Percentiles rank a stretch among this genome's conserved stretches.
phyloP scores from a whole-genome alignment of 345 rosid species.

The Mallotus nudiflorus region DNA sequence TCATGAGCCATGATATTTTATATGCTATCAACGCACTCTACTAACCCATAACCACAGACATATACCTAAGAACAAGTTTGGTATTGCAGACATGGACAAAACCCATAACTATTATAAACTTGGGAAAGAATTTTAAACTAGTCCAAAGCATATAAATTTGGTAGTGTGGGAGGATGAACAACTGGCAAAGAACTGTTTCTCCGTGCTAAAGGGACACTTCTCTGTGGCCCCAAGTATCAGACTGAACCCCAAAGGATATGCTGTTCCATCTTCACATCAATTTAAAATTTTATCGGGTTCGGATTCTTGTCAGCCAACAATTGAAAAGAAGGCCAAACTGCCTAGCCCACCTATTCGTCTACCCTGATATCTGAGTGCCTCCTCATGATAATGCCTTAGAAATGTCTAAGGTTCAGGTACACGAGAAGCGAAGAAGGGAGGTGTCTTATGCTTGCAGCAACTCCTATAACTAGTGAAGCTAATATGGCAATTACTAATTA shows the following conservation, averaged over 20 bases:
- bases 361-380: background rate
- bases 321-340: background rate
- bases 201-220: background rate
- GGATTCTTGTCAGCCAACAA: slow-evolving; percentile 16
- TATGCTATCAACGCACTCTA: no score
- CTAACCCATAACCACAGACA: no score
- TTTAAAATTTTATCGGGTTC: background rate
- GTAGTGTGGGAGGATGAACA: slow-evolving; percentile 9
- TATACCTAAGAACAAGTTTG: background rate
- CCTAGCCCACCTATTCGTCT: background rate
- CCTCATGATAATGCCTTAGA: background rate
- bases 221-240: background rate
- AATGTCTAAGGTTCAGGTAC: background rate
- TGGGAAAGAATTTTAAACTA: background rate
- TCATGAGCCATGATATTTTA: no score
- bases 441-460: no score
- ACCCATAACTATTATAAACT: background rate
- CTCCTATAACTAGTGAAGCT: background rate
- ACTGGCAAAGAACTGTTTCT: slow-evolving; percentile 12
- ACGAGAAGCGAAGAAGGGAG: background rate
- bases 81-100: background rate
- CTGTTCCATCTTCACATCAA: background rate
- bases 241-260: background rate
- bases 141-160: background rate
- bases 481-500: background rate